phyloP scores from a whole-genome alignment of 257 asterid species.

The Ophiorrhiza pumila region DNA sequence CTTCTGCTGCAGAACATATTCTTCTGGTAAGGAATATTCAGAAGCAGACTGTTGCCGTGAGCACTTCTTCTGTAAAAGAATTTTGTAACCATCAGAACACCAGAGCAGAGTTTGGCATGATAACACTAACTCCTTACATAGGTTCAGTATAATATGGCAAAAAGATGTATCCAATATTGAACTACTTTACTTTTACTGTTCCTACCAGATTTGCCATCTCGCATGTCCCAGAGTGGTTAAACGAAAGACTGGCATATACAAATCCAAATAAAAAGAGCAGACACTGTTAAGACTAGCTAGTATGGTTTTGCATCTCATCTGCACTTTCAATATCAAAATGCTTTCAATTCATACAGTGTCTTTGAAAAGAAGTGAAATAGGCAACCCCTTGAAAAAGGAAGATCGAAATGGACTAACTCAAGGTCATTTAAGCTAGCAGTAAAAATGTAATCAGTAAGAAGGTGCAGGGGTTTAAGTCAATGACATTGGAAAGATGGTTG shows the following conservation, averaged over 20 bases:
- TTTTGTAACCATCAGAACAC: slow-evolving; percentile 7
- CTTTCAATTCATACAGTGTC: background rate
- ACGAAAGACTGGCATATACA: background rate
- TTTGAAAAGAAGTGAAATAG: background rate
- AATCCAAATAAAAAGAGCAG: background rate
- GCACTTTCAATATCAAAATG: background rate
- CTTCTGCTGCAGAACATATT: slow-evolving; percentile 50
- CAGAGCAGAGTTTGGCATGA: background rate
- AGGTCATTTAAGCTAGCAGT: background rate
- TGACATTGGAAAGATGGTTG: background rate
- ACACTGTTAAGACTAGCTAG: background rate
- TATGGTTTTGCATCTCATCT: background rate
- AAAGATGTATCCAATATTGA: background rate
- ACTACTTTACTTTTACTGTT: background rate
- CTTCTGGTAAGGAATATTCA: slow-evolving; percentile 39
- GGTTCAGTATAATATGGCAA: background rate
- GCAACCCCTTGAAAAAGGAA: background rate
- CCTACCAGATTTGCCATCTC: background rate
- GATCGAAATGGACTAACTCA: background rate
- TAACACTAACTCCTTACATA: background rate
- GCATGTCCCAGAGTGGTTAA: background rate
- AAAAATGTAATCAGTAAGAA: background rate
- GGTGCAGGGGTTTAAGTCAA: no score
- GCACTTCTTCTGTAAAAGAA: slow-evolving; percentile 51
- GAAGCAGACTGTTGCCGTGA: slow-evolving; percentile 8